These are phyloP conservation scores for Nadsonia starkeyi-henricii DNA, from an alignment of 1,139 yeast species.

Conservation along the genomic window DNA sequence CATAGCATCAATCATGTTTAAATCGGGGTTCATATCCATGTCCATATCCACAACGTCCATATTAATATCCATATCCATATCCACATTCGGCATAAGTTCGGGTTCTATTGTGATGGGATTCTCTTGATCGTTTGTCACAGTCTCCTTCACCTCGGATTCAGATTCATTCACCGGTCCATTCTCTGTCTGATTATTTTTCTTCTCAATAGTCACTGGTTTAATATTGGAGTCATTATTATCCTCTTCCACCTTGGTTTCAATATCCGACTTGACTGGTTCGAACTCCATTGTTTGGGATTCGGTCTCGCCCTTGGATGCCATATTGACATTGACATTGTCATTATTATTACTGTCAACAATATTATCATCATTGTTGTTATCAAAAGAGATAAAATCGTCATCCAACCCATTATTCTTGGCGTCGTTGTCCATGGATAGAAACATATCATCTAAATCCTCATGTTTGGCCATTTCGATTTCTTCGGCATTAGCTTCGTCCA, in stretches of 20 bases:
- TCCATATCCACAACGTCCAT: constrained; percentile 7
- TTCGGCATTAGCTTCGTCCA: not conserved
- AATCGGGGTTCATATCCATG: constrained; percentile 1
- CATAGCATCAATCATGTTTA: not conserved
- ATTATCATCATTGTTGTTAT: constrained; percentile 7
- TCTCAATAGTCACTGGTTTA: too few species aligned
- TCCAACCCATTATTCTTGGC: not conserved
- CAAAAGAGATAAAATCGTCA: constrained; percentile 3
- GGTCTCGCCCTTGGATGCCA: too few species aligned
- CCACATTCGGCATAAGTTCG: not conserved
- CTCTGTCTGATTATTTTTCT: too few species aligned
- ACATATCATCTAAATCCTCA: constrained; percentile 3
- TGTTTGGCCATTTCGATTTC: constrained; percentile 4
- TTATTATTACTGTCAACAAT: constrained; percentile 4
- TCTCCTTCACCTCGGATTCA: too few species aligned
- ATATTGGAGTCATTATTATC: too few species aligned
- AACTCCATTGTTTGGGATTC: too few species aligned
- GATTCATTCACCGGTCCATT: too few species aligned
- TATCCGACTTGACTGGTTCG: too few species aligned
- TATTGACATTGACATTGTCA: constrained; percentile 5
- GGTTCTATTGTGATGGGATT: not conserved
- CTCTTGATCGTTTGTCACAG: not conserved
- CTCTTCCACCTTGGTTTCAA: too few species aligned
- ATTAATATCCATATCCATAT: constrained; percentile 1
- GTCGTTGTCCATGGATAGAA: constrained; percentile 6